A percentile compares a stretch with the other conserved stretches of the same genome.
Conservation (phyloP, 441 rosid species). For the Kokia cookei region DNA sequence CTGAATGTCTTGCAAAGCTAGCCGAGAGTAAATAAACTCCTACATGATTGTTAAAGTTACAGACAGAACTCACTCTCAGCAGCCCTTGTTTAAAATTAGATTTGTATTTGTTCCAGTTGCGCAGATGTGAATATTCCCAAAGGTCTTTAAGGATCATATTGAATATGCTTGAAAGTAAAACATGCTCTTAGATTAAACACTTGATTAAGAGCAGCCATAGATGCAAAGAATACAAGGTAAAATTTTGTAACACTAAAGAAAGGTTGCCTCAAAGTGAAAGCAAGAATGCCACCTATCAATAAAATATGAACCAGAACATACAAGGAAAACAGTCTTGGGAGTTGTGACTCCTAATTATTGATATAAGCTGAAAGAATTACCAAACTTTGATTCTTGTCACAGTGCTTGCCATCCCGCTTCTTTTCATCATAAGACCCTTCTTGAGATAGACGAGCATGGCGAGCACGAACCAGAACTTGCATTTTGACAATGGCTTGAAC, state of each 20-base stretch:
- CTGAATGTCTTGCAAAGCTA: neutral
- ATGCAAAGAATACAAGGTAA: neutral
- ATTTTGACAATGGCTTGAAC: slow-evolving; percentile 85
- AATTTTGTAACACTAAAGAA: neutral
- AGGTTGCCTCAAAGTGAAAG: neutral
- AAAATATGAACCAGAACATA: neutral
- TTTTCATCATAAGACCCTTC: slow-evolving; percentile 16
- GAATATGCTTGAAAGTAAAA: neutral
- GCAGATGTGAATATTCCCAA: neutral
- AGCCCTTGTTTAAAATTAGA: neutral
- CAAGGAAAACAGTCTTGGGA: neutral
- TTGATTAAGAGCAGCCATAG: neutral
- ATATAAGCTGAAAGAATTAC: neutral
- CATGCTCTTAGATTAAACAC: neutral
- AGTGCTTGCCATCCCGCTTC: neutral
- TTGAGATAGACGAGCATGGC: slow-evolving; percentile 39
- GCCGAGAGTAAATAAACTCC: neutral
- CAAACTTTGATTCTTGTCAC: neutral
- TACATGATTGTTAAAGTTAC: neutral
- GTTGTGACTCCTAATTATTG: neutral
- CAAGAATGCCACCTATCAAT: neutral
- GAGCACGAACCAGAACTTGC: slow-evolving; percentile 81
- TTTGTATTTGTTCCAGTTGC: neutral
- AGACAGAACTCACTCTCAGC: neutral
- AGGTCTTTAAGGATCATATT: neutral